phyloP scores from a whole-genome alignment of 805 yeast species.

The Metschnikowia gelsemii region DNA sequence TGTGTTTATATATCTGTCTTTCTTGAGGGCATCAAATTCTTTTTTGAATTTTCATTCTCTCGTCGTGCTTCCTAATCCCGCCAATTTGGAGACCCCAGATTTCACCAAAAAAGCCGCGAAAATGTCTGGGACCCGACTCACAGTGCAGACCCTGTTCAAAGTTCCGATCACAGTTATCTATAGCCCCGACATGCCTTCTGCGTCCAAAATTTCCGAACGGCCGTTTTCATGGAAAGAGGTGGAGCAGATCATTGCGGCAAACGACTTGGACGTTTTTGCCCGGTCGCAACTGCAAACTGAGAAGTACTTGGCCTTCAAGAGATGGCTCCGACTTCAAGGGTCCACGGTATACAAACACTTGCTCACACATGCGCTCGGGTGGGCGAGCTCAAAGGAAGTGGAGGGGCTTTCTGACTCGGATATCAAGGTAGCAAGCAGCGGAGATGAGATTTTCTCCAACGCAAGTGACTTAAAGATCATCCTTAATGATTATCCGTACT shows the following conservation, averaged over 20 bases:
- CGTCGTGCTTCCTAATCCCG: not conserved
- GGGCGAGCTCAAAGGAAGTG: slow-evolving; percentile 43
- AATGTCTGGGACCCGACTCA: slow-evolving; percentile 11
- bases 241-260: slow-evolving; percentile 35
- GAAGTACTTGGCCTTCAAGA: slow-evolving; percentile 48
- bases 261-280: slow-evolving; percentile 48
- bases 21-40: too few relatives aligned
- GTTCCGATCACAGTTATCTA: slow-evolving; percentile 20
- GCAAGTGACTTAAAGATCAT: slow-evolving; percentile 46
- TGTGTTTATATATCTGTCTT: too few relatives aligned
- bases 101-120: slow-evolving; percentile 12
- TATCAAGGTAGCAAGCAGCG: slow-evolving; percentile 25
- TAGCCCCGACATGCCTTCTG: slow-evolving; percentile 38
- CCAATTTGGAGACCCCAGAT: not conserved
- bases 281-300: slow-evolving; percentile 47
- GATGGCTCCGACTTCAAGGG: slow-evolving; percentile 30
- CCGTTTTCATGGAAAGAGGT: slow-evolving; percentile 52
- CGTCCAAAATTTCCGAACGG: slow-evolving; percentile 31
- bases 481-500: slow-evolving; percentile 66
- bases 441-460: slow-evolving; percentile 42
- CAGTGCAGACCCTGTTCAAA: slow-evolving; percentile 8
- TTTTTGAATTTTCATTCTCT: not conserved
- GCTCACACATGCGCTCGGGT: slow-evolving; percentile 46
- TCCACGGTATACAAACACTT: slow-evolving; percentile 50
- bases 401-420: slow-evolving; percentile 19